These are phyloP conservation scores for Pseudonitzschia pungens DNA, from an alignment of 108 stramenopile genomes.

Conservation along the genomic window DNA sequence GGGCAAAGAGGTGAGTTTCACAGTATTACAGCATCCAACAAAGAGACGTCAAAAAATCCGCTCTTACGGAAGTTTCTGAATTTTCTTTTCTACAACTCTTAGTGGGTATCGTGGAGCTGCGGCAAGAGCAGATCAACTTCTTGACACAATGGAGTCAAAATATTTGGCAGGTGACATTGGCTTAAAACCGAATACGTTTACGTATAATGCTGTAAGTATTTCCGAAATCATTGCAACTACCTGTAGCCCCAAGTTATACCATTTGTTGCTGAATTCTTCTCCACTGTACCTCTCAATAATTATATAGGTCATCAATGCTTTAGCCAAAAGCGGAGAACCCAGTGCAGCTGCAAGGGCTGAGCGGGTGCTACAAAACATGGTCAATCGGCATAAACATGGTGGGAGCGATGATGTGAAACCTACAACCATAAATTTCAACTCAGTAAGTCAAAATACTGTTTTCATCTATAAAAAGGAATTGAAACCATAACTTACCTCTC, in stretches of 20 bases:
- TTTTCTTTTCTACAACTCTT: not conserved
- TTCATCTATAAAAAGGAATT: not conserved
- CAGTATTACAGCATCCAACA: too few species aligned
- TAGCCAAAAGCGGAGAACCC: conserved; percentile 78
- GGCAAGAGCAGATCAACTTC: conserved; percentile 70
- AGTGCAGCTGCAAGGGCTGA: conserved; percentile 83
- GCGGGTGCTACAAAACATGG: conserved; percentile 82
- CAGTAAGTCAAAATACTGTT: conserved; percentile 34
- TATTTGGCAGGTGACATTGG: conserved; percentile 77
- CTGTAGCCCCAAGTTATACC: too few species aligned
- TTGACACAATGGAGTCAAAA: conserved; percentile 87
- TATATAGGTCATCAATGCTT: conserved; percentile 71
- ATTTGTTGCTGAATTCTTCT: too few species aligned
- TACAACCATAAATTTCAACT: conserved; percentile 87
- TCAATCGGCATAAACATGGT: conserved; percentile 64
- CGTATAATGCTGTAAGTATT: conserved; percentile 41
- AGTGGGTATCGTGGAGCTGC: conserved; percentile 83
- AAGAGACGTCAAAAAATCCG: too few species aligned
- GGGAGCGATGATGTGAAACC: conserved; percentile 75
- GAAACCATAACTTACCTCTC: not conserved
- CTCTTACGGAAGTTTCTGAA: too few species aligned
- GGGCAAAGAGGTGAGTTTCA: conserved; percentile 46
- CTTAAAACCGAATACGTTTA: conserved; percentile 74
- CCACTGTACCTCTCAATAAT: not conserved
- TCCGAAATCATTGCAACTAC: not conserved